Evolutionary conservation across 73 alveolate species (phyloP).

Genomic region (Symbiodinium pilosum): DNA sequence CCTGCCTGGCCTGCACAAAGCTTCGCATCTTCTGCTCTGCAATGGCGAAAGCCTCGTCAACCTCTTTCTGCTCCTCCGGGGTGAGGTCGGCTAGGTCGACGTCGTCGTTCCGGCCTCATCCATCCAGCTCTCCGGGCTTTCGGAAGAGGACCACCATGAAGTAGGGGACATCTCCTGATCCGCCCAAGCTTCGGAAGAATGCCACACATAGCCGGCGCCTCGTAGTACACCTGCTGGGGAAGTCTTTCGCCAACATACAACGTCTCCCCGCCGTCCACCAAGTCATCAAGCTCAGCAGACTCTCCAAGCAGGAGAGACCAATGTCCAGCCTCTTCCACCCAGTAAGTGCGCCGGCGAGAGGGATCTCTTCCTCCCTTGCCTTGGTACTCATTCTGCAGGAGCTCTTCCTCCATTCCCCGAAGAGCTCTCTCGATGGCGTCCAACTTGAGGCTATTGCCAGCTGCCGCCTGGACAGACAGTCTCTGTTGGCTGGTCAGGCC

Average conservation of each 20-base stretch:
- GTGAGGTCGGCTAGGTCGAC: neutral
- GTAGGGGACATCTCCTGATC: neutral
- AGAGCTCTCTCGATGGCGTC: neutral
- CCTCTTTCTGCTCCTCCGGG: slow-evolving; percentile 15
- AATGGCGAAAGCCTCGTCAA: neutral
- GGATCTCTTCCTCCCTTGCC: neutral
- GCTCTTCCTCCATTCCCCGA: neutral
- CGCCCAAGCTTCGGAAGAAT: neutral
- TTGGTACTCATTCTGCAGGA: neutral
- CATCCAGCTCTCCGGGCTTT: neutral
- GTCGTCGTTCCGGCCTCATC: neutral
- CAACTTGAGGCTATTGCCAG: neutral
- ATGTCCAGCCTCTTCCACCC: slow-evolving; percentile 24
- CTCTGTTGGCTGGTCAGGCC: neutral
- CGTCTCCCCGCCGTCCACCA: neutral
- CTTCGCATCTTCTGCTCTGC: neutral
- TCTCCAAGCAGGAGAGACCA: neutral
- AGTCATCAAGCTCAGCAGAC: neutral
- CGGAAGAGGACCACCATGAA: neutral
- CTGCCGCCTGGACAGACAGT: neutral
- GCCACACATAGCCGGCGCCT: neutral
- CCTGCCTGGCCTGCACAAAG: neutral
- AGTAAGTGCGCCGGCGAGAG: neutral
- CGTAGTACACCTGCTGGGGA: neutral
- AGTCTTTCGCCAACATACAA: neutral